A percentile compares a stretch with the other conserved stretches of the same genome.
phyloP scores from a whole-genome alignment of 2,329 filamentous ascomycete genomes.

The Arthrinium puccinioides region DNA sequence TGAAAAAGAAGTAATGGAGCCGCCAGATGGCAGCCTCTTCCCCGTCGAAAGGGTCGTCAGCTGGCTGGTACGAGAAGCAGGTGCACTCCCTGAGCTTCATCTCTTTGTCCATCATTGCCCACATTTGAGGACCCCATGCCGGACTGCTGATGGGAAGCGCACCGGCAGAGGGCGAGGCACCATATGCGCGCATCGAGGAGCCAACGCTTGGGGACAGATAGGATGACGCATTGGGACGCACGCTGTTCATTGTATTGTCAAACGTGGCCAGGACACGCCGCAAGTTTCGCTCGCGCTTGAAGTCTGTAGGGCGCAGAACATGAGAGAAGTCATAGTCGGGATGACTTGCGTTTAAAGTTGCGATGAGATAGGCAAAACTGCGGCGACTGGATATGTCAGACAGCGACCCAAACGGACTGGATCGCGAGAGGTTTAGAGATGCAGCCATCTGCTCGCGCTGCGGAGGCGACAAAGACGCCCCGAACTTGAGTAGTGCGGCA shows the following conservation, averaged over 20 bases:
- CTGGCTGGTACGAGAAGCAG: slow-evolving; percentile 82
- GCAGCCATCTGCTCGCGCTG: slow-evolving; percentile 63
- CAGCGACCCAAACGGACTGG: slow-evolving; percentile 86
- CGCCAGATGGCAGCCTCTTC: slow-evolving; percentile 94
- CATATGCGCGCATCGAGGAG: slow-evolving; percentile 30
- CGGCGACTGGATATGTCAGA: slow-evolving; percentile 82
- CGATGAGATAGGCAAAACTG: slow-evolving; percentile 93
- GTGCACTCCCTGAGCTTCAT: slow-evolving; percentile 88
- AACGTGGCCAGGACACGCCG: slow-evolving; percentile 79
- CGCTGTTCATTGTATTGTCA: slow-evolving; percentile 79
- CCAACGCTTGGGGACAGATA: slow-evolving; percentile 26
- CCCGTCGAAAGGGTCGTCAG: slow-evolving; percentile 84
- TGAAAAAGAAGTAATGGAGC: slow-evolving; percentile 96
- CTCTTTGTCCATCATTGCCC: slow-evolving; percentile 87
- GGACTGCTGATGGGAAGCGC: slow-evolving; percentile 43
- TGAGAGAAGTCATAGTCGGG: slow-evolving; percentile 97
- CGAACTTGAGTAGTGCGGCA: slow-evolving; percentile 77
- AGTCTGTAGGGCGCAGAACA: slow-evolving; percentile 81
- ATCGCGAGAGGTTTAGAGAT: slow-evolving; percentile 69
- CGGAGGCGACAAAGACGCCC: slow-evolving; percentile 80
- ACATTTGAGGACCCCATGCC: slow-evolving; percentile 84
- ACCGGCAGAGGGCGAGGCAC: slow-evolving; percentile 27
- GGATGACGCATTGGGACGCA: slow-evolving; percentile 56
- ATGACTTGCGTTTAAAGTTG: slow-evolving; percentile 92
- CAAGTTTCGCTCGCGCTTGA: slow-evolving; percentile 75